These are phyloP conservation scores for Aethionema arabicum DNA, from an alignment of 345 rosid species.

Conservation along the genomic window DNA sequence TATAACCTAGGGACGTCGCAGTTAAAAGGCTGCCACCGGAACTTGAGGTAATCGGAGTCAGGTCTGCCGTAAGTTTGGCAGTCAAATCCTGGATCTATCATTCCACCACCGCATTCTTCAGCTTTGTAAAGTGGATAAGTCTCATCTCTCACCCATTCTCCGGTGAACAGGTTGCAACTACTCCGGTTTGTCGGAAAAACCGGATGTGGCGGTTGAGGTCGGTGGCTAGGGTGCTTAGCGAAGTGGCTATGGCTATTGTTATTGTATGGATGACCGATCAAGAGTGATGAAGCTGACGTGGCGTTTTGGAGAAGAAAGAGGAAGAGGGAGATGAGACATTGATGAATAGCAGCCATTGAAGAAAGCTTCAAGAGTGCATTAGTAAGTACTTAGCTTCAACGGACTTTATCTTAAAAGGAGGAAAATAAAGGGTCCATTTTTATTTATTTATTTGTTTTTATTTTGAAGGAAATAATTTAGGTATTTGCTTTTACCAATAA, in stretches of 20 bases:
- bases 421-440: conserved; percentile 15
- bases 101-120: conserved; percentile 50
- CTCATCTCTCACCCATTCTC: conserved; percentile 75
- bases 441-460: not conserved
- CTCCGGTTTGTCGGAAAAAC: conserved; percentile 33
- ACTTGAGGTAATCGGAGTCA: conserved; percentile 78
- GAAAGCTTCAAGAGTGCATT: conserved; percentile 23
- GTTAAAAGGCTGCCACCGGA: conserved; percentile 81
- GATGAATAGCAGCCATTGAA: conserved; percentile 28
- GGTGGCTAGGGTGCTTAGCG: conserved; percentile 27
- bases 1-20: conserved; percentile 84
- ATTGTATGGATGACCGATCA: conserved; percentile 3
- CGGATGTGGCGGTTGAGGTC: not conserved
- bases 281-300: conserved; percentile 23
- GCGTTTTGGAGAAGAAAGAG: conserved; percentile 28
- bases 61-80: conserved; percentile 88
- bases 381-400: not conserved
- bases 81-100: conserved; percentile 74
- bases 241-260: conserved; percentile 25
- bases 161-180: conserved; percentile 55
- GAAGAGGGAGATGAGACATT: conserved; percentile 29
- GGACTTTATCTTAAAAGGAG: conserved; percentile 12
- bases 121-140: conserved; percentile 67
- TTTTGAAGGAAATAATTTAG: not conserved
- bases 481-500: conserved; percentile 21